Evolutionary conservation across 2,329 filamentous ascomycete genomes (phyloP).

Genomic region (Talaromyces sp.): DNA sequence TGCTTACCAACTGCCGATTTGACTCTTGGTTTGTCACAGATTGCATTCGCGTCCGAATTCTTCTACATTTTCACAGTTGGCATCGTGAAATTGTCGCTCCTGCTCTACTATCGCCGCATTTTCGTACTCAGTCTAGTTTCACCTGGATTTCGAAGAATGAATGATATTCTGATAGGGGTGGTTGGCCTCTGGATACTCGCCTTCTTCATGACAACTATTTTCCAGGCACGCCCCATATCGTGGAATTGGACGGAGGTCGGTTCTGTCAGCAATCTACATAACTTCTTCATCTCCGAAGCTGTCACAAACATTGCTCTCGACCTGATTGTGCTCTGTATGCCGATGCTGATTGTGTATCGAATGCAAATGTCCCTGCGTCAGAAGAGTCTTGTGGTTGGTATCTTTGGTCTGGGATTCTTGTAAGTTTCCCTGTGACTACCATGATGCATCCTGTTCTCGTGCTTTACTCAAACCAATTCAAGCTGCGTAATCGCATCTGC

Average conservation of each 20-base stretch:
- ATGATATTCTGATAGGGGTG: background rate
- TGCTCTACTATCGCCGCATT: conserved; percentile 12
- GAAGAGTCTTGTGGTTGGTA: conserved; percentile 10
- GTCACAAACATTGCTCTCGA: conserved; percentile 9
- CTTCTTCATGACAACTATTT: conserved; percentile 6
- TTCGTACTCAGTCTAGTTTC: conserved; percentile 8
- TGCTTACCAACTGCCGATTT: background rate
- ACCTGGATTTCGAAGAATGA: background rate
- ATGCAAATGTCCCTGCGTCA: conserved; percentile 1
- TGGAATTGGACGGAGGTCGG: conserved; percentile 14
- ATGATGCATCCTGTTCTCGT: background rate
- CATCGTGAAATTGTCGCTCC: conserved; percentile 4
- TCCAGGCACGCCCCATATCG: conserved; percentile 9
- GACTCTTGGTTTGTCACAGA: background rate
- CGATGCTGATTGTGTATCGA: conserved; percentile 8
- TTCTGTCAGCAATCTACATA: conserved; percentile 10
- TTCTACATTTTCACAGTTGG: conserved; percentile 15
- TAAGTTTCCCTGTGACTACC: background rate
- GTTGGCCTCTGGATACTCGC: conserved; percentile 3
- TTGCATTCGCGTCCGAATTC: conserved; percentile 11
- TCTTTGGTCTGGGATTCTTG: conserved; percentile 14
- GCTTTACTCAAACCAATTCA: background rate
- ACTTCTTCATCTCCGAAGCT: conserved; percentile 12
- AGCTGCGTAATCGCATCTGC: conserved; percentile 10
- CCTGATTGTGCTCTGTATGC: conserved; percentile 11